A percentile compares a stretch with the other conserved stretches of the same genome.
Conservation (phyloP, 371 early-diverging fungal species). For the Mucor circinelloides region DNA sequence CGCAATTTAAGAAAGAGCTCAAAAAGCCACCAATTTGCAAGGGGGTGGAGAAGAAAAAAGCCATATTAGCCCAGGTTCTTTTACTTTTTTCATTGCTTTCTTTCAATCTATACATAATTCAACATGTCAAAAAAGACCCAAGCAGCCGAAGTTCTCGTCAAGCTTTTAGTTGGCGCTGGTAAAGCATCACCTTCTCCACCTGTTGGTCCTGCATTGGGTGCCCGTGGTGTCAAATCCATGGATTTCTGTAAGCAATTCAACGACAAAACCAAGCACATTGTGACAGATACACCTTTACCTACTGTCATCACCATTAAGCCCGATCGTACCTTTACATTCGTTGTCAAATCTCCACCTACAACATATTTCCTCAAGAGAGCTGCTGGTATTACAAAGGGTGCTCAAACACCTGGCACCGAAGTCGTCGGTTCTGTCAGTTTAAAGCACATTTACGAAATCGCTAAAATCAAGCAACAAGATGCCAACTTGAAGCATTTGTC, state of each 20-base stretch:
- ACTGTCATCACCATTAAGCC: conserved; percentile 86
- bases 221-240: conserved; percentile 97
- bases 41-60: conserved; percentile 1
- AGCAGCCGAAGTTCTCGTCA: conserved; percentile 58
- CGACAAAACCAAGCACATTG: conserved; percentile 89
- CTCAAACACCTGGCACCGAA: conserved; percentile 76
- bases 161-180: conserved; percentile 81
- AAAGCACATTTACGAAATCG: conserved; percentile 96
- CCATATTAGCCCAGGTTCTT: not conserved
- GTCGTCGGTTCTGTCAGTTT: conserved; percentile 79
- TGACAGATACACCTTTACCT: conserved; percentile 85
- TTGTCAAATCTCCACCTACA: conserved; percentile 88
- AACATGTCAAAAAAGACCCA: conserved; percentile 54
- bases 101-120: not conserved
- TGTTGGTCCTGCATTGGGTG: conserved; percentile 96
- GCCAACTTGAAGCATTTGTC: conserved; percentile 73
- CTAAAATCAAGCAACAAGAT: conserved; percentile 87
- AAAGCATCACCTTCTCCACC: conserved; percentile 96
- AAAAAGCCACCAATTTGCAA: conserved; percentile 16
- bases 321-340: conserved; percentile 90
- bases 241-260: conserved; percentile 99
- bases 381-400: conserved; percentile 90
- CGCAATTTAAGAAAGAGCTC: not conserved
- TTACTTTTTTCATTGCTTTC: not conserved
- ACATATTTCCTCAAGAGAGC: conserved; percentile 89